Evolutionary conservation across 805 yeast genomes (phyloP), one percentile per base, ranked within the genome.

Genomic region (Schwanniomyces sp.): DNA sequence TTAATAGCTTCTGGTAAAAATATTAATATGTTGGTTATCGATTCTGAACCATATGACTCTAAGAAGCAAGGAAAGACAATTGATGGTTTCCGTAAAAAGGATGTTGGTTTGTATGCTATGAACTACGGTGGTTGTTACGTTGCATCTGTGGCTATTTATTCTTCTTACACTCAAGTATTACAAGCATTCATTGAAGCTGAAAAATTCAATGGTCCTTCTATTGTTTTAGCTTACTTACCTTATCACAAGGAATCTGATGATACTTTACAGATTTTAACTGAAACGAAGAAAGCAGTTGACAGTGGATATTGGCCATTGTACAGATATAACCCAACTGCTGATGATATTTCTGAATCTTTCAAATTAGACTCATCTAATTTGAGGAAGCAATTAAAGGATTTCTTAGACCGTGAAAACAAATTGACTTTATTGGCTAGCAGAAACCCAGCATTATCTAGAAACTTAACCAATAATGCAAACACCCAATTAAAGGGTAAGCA

Each of bases 291-390:
- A 52, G 92, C 96, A 18, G 96, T 92, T 40, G 97, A 89, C 59
- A 75, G 91, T 29, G 98, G 98, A n/a, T 86, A 86, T 72, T 91
- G 97, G 96, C 98, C 98, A 41, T 77, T 92, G 52, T 92, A 91
- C 72, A 79, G 97, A 63, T 92, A 79, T 70, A 79, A 89, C 57
- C 96, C 97, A 47, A 53, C 65, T 8, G 66, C 76, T 43, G 78
- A 75, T 41, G 72, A 71, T 32, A 78, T 72, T 14, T 63, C 69
- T 3, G 76, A 73, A 30, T 80, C 82, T n/a, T 92, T 92, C 78
- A 82, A 82, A 58, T 77, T 92, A 46, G 97, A 92, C 66, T 91
- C 97, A 5, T 82, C 91, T 12, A 83, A 83, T 46, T 81, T 92
- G 60, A 84, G 84, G 65, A 82, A 84, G 57, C 89, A 86, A 56